Conservation (phyloP, 2,329 filamentous ascomycete genomes). For the Epichloe typhina region DNA sequence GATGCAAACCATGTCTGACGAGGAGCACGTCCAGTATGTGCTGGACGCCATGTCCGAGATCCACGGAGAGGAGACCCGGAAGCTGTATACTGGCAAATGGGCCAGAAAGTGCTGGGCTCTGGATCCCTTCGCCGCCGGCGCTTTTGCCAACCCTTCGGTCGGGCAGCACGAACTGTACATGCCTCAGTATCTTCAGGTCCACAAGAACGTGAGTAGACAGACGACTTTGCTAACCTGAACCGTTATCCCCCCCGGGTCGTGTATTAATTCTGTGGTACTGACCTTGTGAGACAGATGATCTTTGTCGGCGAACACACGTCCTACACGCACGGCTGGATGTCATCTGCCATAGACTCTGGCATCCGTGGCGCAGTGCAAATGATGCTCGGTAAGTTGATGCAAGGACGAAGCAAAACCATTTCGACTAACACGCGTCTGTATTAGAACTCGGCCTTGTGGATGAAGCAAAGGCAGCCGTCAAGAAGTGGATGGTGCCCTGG, state of each 20-base stretch:
- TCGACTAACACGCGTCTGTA: not conserved
- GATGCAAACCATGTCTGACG: slow-evolving; percentile 31
- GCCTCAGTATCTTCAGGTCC: slow-evolving; percentile 57
- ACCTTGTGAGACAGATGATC: slow-evolving; percentile 34
- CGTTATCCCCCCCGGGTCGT: not conserved
- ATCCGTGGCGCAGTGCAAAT: slow-evolving; percentile 52
- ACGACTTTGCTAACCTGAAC: not conserved
- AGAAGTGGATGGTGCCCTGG: slow-evolving; percentile 59
- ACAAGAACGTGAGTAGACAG: slow-evolving; percentile 34
- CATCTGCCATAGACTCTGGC: slow-evolving; percentile 52
- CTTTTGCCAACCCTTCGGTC: slow-evolving; percentile 46
- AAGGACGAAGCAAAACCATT: not conserved
- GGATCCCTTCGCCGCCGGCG: slow-evolving; percentile 47
- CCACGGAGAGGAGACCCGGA: slow-evolving; percentile 45
- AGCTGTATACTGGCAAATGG: slow-evolving; percentile 53
- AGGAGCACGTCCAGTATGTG: slow-evolving; percentile 49
- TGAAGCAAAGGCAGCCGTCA: slow-evolving; percentile 51
- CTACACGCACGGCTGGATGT: slow-evolving; percentile 61
- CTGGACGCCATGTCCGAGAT: slow-evolving; percentile 54
- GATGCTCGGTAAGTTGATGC: slow-evolving; percentile 29
- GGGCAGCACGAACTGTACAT: slow-evolving; percentile 59
- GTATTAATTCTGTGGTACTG: not conserved
- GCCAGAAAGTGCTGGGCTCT: slow-evolving; percentile 52
- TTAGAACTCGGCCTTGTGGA: slow-evolving; percentile 50
- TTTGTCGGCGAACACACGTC: slow-evolving; percentile 58